These are phyloP conservation scores for Pulveroboletus sp. DNA, from an alignment of 768 basidiomycete genomes.

Conservation along the genomic window DNA sequence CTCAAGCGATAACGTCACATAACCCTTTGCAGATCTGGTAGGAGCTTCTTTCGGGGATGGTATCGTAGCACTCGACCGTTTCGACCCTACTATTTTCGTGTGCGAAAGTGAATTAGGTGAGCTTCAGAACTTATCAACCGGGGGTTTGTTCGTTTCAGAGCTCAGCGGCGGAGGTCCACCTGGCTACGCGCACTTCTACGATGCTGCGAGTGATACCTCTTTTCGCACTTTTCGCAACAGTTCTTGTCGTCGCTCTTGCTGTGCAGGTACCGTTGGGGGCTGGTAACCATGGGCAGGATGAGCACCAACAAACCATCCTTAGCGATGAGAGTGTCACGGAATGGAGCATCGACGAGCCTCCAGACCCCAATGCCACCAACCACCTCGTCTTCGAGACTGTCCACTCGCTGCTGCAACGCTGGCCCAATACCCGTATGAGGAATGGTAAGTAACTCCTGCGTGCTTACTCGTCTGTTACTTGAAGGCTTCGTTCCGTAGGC, in stretches of 20 bases:
- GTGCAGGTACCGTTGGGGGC: conserved; percentile 9
- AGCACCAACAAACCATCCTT: neutral
- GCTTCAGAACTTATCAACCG: no score
- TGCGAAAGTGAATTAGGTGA: no score
- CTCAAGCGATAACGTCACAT: no score
- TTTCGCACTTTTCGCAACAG: neutral
- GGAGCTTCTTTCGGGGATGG: no score
- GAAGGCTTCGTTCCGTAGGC: conserved; percentile 15
- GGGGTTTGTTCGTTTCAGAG: no score
- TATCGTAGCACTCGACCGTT: no score
- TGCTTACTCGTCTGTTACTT: conserved; percentile 13
- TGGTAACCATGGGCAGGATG: neutral
- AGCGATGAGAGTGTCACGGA: neutral
- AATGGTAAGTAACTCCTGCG: conserved; percentile 30
- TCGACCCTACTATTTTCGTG: no score
- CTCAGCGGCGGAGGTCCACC: neutral
- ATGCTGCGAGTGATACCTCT: conserved; percentile 1
- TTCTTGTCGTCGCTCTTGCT: neutral
- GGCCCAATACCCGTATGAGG: conserved; percentile 44
- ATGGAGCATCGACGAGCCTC: conserved; percentile 24
- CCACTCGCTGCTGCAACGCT: conserved; percentile 35
- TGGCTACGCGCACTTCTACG: neutral
- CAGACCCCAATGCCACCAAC: conserved; percentile 25
- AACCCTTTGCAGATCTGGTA: no score
- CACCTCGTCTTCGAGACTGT: conserved; percentile 24